Percentiles rank a stretch among this genome's conserved stretches.
Conservation (phyloP, 371 early-diverging fungal species). For the Syncephalis fuscata region DNA sequence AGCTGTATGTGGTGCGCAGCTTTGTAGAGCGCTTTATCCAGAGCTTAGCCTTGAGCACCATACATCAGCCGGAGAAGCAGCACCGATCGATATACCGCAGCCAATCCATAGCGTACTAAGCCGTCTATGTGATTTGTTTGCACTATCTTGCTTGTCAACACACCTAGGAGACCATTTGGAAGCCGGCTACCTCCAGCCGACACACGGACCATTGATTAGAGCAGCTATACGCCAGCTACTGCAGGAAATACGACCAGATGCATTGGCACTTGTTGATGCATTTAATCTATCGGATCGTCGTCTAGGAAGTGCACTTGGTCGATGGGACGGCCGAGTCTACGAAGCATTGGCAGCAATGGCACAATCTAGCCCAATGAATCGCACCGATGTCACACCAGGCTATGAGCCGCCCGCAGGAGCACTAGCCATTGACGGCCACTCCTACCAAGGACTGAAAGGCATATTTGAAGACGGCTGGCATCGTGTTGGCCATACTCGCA, state of each 20-base stretch:
- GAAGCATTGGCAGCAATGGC: not conserved
- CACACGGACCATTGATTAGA: conserved; percentile 24
- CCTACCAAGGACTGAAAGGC: too few relatives aligned
- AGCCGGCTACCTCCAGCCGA: conserved; percentile 25
- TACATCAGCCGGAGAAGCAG: not conserved
- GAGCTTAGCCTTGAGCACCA: not conserved
- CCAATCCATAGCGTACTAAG: not conserved
- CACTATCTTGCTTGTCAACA: conserved; percentile 40
- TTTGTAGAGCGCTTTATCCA: too few relatives aligned
- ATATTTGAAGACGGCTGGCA: too few relatives aligned
- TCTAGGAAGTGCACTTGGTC: conserved; percentile 58
- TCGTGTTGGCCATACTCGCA: too few relatives aligned
- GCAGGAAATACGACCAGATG: conserved; percentile 38
- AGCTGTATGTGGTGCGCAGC: too few relatives aligned
- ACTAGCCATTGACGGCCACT: too few relatives aligned
- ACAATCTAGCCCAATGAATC: too few relatives aligned
- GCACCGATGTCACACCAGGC: too few relatives aligned
- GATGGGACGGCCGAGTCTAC: conserved; percentile 58
- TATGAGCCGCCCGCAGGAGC: too few relatives aligned
- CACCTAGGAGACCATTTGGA: conserved; percentile 43
- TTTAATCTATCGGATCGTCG: conserved; percentile 58
- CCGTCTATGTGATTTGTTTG: conserved; percentile 32
- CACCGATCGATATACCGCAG: not conserved
- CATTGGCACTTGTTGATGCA: conserved; percentile 54
- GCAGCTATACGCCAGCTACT: conserved; percentile 14